Evolutionary conservation across 768 basidiomycete genomes (phyloP).

Genomic region (Phanerodontia chrysosporium): DNA sequence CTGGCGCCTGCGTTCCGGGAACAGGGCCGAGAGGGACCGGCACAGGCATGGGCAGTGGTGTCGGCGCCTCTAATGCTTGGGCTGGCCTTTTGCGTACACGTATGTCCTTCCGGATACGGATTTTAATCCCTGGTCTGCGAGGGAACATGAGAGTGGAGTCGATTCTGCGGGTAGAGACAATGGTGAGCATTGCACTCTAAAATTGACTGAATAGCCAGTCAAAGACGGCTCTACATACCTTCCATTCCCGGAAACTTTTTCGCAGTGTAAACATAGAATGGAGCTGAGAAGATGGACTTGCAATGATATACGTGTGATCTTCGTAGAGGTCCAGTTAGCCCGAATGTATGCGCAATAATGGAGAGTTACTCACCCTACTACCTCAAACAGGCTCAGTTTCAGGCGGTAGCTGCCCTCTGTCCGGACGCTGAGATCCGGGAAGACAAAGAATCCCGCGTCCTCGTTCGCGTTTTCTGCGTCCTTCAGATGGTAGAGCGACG

Average conservation of each 20-base stretch:
- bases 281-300: constrained; percentile 81
- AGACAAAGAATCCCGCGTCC: constrained; percentile 94
- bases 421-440: constrained; percentile 88
- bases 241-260: constrained; percentile 98
- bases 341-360: constrained; percentile 1
- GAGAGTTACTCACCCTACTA: constrained; percentile 68
- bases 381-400: constrained; percentile 80
- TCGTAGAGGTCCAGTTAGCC: constrained; percentile 9
- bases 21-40: constrained; percentile 3
- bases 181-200: not conserved
- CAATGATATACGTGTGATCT: constrained; percentile 87
- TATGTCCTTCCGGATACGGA: constrained; percentile 89
- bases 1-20: not conserved
- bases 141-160: constrained; percentile 80
- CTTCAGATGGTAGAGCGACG: constrained; percentile 87
- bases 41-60: constrained; percentile 19
- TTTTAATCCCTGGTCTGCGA: constrained; percentile 98
- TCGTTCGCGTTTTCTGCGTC: constrained; percentile 48
- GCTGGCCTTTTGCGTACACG: constrained; percentile 72
- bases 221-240: constrained; percentile 60
- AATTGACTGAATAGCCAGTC: not conserved
- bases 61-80: constrained; percentile 27
- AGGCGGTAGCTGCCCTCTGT: constrained; percentile 87
- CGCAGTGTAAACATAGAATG: constrained; percentile 93
- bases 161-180: constrained; percentile 51